Evolutionary conservation across 2,329 filamentous ascomycete genomes (phyloP), one percentile per base, ranked within the genome.

Genomic region (Epichloe uncinata): DNA sequence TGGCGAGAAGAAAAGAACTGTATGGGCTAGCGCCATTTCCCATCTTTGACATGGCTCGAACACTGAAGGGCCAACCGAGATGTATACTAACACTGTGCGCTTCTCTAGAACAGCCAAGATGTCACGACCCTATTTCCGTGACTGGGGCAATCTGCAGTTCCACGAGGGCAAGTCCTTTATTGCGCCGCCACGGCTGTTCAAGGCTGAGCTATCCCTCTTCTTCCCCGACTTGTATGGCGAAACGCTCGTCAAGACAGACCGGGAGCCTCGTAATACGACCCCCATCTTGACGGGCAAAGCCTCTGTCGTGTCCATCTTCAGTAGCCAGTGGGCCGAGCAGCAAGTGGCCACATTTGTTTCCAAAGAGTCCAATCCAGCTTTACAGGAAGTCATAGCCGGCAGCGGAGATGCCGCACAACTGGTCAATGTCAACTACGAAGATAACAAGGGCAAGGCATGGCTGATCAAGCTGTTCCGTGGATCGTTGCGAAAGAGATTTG

Each of bases 131-230:
- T 98, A 98, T 69, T 98, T 95, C 71, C 85, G 89, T 65, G 91
- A 98, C 74, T 96, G 89, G 85, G 80, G 79, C 52, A 93, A 94
- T 68, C 78, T 96, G 66, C 74, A 75, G 48, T 77, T 83, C 56
- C 83, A 93, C 69, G 81, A 89, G 59, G 93, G 93, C 61, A 98
- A 98, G 69, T 88, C 88, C 22, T 98, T 96, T 69, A 72, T 91
- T 47, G 82, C 88, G 18, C 91, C 91, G 37, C 80, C 85, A 4
- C 76, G 84, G n/a, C 76, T 91, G 45, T 97, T 97, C 75, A 85
- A 82, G 61, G 77, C 77, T 56, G 87, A 94, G 38, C 77, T 82
- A 47, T 85, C 91, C 5, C 78, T 96, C 55, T 97, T 85, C 73
- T 96, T 98, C 70, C 93, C 93, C 43, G 98, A 98, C 69, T 73